Base-by-base conservation (phyloP, 805 yeast species). In the Candida silvatica region DNA sequence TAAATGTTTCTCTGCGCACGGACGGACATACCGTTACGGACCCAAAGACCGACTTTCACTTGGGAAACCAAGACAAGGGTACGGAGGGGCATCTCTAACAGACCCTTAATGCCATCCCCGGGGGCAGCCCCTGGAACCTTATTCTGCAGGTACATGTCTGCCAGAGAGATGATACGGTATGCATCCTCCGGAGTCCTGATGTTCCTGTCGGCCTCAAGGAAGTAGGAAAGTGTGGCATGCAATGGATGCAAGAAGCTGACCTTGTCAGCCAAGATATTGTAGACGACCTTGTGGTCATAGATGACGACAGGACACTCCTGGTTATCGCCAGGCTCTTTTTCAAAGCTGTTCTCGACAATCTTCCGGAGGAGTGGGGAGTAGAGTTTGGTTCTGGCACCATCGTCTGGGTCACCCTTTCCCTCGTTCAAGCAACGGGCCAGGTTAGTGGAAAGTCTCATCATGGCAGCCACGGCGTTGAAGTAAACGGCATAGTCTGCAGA, bases 21-120 rank as follows among this genome's bases (percentile, higher is more conserved):
- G 4, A 86, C 77, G 27, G 88, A 80, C 39, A 74, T 70, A 0
- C 98, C 98, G 56, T 90, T 90, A 48, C 97, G 71, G 0, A 90
- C 96, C 97, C 97, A 90, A 37, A 81, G 71, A 0, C 96, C 96
- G 0, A 82, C 77, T 40, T 84, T 80, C 6, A 90, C 82, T 48
- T 92, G 97, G 0, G 95, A 75, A 43, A 85, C 58, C 6, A 84
- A 56, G 0, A 84, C 95, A 20, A 86, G 51, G 0, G 88, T 80
- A 38, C 94, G 66, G 16, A 92, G 54, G 0, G 96, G 81, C 42
- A 81, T 78, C 43, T 86, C 95, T 43, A 80, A 71, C 5, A 80
- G 48, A 8, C 48, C 55, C 32, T 51, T 43, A 8, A 45, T 35
- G 17, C 50, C 46, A 27, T 54, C 57, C 12, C 36, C 36, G 11